These are phyloP conservation scores for Gillenia trifoliata DNA, from an alignment of 306 rosid genomes.

Conservation along the genomic window DNA sequence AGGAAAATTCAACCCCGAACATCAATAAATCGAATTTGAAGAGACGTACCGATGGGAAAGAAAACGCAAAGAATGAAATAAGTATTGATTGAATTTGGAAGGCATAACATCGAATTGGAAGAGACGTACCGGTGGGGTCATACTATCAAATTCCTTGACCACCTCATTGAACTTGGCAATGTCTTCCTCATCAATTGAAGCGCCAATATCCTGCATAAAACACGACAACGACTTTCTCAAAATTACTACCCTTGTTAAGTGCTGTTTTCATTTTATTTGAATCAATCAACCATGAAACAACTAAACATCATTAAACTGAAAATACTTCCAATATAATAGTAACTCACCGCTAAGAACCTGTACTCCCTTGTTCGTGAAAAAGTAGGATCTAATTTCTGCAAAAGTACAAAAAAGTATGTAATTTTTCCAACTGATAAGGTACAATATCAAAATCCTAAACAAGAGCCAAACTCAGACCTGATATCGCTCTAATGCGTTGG, in stretches of 20 bases:
- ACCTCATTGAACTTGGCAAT: slow-evolving; percentile 75
- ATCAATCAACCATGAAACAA: not conserved
- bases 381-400: slow-evolving; percentile 93
- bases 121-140: slow-evolving; percentile 79
- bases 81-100: not conserved
- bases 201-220: slow-evolving; percentile 65
- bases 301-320: not conserved
- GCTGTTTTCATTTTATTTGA: not conserved
- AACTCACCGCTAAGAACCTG: slow-evolving; percentile 68
- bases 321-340: not conserved
- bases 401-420: slow-evolving; percentile 17
- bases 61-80: not conserved
- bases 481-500: slow-evolving; percentile 77
- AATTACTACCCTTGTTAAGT: not conserved
- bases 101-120: not conserved
- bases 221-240: not conserved
- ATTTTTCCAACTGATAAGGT: slow-evolving; percentile 7
- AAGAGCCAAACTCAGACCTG: slow-evolving; percentile 50
- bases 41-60: not conserved
- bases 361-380: slow-evolving; percentile 91
- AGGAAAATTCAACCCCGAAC: slow-evolving; percentile 6
- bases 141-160: slow-evolving; percentile 89
- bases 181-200: slow-evolving; percentile 82
- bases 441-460: slow-evolving; percentile 16
- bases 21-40: not conserved